A percentile compares a stretch with the other conserved stretches of the same genome.
Conservation (phyloP, 495 filamentous ascomycete genomes). For the Penicillium atrosanguineum region DNA sequence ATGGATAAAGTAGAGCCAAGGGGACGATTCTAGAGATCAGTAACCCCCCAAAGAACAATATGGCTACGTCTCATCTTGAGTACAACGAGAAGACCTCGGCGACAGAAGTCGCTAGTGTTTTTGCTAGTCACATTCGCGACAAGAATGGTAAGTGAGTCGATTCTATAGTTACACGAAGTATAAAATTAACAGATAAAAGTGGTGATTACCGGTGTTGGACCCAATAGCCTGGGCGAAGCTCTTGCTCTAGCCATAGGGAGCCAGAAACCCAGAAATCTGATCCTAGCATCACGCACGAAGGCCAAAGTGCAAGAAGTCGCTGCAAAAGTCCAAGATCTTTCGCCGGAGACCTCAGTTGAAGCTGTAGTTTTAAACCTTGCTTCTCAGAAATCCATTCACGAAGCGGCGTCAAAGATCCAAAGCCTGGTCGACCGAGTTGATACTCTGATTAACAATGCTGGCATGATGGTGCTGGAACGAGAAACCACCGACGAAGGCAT, state of each 20-base stretch:
- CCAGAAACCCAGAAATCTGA: conserved; percentile 47
- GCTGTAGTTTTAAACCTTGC: conserved; percentile 14
- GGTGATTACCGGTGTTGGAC: conserved; percentile 51
- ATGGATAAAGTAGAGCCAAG: background rate
- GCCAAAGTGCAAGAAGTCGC: conserved; percentile 49
- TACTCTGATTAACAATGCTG: conserved; percentile 61
- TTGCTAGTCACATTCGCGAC: conserved; percentile 35
- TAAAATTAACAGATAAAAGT: conserved; percentile 22
- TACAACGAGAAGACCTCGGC: conserved; percentile 44
- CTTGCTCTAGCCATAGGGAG: conserved; percentile 54
- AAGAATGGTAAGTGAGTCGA: conserved; percentile 29
- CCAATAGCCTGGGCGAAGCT: conserved; percentile 50
- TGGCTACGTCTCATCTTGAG: conserved; percentile 31
- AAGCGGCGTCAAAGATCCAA: conserved; percentile 13
- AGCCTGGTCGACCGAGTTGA: conserved; percentile 11
- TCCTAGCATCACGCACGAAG: conserved; percentile 54
- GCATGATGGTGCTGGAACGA: conserved; percentile 56
- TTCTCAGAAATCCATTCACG: conserved; percentile 15
- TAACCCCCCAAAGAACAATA: background rate
- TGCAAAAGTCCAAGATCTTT: conserved; percentile 26
- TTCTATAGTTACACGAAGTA: background rate
- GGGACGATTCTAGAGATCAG: background rate
- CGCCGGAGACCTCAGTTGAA: background rate
- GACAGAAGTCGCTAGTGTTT: conserved; percentile 40
- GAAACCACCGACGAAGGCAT: conserved; percentile 58